These are phyloP conservation scores for Xylariales sp. DNA, from an alignment of 2,329 filamentous ascomycete species.

Conservation along the genomic window DNA sequence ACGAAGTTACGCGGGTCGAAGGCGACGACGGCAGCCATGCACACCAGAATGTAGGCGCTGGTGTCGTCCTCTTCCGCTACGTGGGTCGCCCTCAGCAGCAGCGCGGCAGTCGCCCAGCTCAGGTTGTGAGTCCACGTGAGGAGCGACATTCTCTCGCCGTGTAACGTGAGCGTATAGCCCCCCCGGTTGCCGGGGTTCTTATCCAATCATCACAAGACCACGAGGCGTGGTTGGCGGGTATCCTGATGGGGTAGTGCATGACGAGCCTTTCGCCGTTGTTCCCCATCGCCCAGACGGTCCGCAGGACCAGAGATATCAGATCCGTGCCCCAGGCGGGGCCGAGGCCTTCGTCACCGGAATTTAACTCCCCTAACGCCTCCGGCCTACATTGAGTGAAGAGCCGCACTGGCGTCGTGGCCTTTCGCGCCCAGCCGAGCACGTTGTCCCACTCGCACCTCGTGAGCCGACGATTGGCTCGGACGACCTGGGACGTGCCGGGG, in stretches of 20 bases:
- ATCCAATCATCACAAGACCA: neutral
- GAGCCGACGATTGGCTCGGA: neutral
- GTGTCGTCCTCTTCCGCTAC: neutral
- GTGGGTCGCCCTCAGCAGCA: neutral
- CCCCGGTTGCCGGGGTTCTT: neutral
- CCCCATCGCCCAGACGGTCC: neutral
- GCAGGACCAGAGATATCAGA: neutral
- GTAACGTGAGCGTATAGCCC: neutral
- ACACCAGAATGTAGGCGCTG: neutral
- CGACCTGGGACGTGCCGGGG: neutral
- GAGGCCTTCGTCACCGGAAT: neutral
- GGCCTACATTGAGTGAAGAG: neutral
- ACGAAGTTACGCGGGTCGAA: neutral
- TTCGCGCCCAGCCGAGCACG: conserved; percentile 1
- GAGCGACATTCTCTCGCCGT: neutral
- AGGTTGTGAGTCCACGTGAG: neutral
- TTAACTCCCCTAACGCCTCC: neutral
- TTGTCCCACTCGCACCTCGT: conserved; percentile 16
- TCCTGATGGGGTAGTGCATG: neutral
- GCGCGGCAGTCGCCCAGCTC: conserved; percentile 3
- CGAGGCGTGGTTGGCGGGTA: conserved; percentile 1
- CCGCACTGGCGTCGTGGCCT: neutral
- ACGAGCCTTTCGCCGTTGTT: neutral
- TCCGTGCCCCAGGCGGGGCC: conserved; percentile 5
- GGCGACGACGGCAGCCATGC: conserved; percentile 1